These are phyloP conservation scores for Pseudogymnoascus sp. DNA, from an alignment of 2,329 filamentous ascomycete genomes.

Conservation along the genomic window DNA sequence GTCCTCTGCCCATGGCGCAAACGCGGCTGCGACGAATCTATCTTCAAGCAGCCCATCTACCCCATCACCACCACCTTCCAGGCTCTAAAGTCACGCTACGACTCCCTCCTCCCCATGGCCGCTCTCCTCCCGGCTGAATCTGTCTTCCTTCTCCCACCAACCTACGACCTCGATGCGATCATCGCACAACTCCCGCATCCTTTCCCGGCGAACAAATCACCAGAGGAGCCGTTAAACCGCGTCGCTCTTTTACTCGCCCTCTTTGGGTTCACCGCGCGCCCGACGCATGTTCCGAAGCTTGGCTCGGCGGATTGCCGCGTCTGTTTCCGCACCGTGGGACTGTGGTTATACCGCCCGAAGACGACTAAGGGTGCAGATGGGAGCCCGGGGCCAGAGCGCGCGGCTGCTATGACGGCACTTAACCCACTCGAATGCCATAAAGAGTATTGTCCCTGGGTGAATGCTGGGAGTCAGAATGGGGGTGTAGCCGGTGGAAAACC, in stretches of 20 bases:
- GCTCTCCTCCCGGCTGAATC: conserved; percentile 40
- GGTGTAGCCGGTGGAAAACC: conserved; percentile 30
- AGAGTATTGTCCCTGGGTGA: conserved; percentile 79
- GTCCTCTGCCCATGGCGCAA: conserved; percentile 81
- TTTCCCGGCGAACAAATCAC: conserved; percentile 33
- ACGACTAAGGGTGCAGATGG: conserved; percentile 48
- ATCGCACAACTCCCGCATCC: conserved; percentile 43
- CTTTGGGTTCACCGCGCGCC: conserved; percentile 62
- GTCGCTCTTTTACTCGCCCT: conserved; percentile 62
- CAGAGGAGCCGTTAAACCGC: conserved; percentile 39
- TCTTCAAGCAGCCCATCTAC: conserved; percentile 56
- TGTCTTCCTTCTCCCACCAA: conserved; percentile 37
- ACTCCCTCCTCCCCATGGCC: conserved; percentile 55
- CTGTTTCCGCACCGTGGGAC: conserved; percentile 78
- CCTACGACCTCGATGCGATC: conserved; percentile 43
- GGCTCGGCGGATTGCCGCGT: conserved; percentile 61
- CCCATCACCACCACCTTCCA: conserved; percentile 53
- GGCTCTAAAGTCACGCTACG: conserved; percentile 56
- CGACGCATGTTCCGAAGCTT: conserved; percentile 22
- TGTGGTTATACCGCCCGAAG: conserved; percentile 89
- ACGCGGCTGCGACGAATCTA: conserved; percentile 70
- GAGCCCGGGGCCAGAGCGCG: conserved; percentile 41
- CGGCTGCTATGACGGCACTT: conserved; percentile 56
- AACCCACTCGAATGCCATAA: conserved; percentile 68
- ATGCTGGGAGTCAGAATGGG: conserved; percentile 51